Evolutionary conservation across 2,329 filamentous ascomycete genomes (phyloP).

Genomic region (Aspergillus fischeri): DNA sequence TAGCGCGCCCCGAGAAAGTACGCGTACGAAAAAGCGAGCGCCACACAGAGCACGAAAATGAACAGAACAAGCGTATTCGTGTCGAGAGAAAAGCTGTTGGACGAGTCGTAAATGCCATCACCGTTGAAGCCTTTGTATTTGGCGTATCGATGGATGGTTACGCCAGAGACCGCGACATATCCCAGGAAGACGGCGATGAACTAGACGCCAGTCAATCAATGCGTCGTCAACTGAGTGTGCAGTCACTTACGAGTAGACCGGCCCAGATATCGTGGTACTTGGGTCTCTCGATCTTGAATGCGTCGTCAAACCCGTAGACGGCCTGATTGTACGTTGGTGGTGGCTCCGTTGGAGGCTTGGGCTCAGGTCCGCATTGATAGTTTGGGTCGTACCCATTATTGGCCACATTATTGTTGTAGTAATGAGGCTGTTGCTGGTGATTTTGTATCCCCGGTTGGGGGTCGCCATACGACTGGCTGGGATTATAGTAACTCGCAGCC

Average conservation of each 20-base stretch:
- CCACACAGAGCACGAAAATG: slow-evolving; percentile 68
- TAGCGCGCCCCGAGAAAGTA: slow-evolving; percentile 73
- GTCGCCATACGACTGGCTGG: slow-evolving; percentile 21
- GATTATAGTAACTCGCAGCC: slow-evolving; percentile 35
- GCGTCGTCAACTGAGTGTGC: background rate
- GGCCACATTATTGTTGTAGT: slow-evolving; percentile 9
- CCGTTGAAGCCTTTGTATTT: slow-evolving; percentile 60
- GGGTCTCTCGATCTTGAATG: slow-evolving; percentile 76
- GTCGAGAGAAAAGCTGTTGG: slow-evolving; percentile 65
- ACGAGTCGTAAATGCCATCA: slow-evolving; percentile 67
- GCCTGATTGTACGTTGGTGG: slow-evolving; percentile 34
- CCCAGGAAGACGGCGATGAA: slow-evolving; percentile 68
- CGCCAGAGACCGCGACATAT: slow-evolving; percentile 70
- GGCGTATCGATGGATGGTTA: slow-evolving; percentile 72
- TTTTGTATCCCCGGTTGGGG: slow-evolving; percentile 8
- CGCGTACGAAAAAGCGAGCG: slow-evolving; percentile 67
- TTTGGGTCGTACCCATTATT: slow-evolving; percentile 15
- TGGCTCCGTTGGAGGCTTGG: slow-evolving; percentile 32
- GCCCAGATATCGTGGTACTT: slow-evolving; percentile 93
- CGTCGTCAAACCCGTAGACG: slow-evolving; percentile 63
- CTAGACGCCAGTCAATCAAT: slow-evolving; percentile 34
- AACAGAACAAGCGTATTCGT: slow-evolving; percentile 87
- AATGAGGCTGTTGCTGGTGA: slow-evolving; percentile 14
- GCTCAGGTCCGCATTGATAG: slow-evolving; percentile 12
- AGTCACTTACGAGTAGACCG: slow-evolving; percentile 62